A percentile compares a stretch with the other conserved stretches of the same genome.
Conservation (phyloP, 2,329 filamentous ascomycete species). For the Setomelanomma holmii region DNA sequence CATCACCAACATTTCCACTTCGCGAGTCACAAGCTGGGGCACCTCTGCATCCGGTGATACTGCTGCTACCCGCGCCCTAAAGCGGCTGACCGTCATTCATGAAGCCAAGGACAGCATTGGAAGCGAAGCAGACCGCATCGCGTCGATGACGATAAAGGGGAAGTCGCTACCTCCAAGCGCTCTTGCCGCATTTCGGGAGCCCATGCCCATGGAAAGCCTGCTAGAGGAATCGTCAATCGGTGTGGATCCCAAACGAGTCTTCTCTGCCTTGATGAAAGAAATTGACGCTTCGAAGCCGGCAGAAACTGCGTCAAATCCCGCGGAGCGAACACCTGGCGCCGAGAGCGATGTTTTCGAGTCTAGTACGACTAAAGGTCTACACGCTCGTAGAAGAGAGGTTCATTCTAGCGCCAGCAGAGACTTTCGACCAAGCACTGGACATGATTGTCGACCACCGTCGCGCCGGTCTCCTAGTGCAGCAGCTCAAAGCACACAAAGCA, state of each 20-base stretch:
- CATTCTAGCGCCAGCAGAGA: conserved; percentile 22
- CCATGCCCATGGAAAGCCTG: conserved; percentile 39
- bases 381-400: conserved; percentile 10
- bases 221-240: conserved; percentile 32
- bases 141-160: conserved; percentile 14
- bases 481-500: conserved; percentile 25
- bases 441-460: conserved; percentile 17
- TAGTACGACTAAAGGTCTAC: conserved; percentile 25
- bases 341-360: conserved; percentile 39
- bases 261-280: conserved; percentile 46
- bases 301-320: neutral
- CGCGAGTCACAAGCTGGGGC: conserved; percentile 73
- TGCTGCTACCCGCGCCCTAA: conserved; percentile 58
- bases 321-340: conserved; percentile 18
- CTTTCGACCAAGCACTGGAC: conserved; percentile 6
- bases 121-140: conserved; percentile 29
- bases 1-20: conserved; percentile 59
- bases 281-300: conserved; percentile 30
- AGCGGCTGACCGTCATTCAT: conserved; percentile 70
- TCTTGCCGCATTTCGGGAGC: conserved; percentile 40
- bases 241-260: conserved; percentile 44
- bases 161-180: conserved; percentile 27
- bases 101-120: conserved; percentile 55
- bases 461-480: conserved; percentile 16
- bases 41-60: conserved; percentile 67